These are phyloP conservation scores for Silene vulgaris DNA, from an alignment of 179 eudicot genomes.

Conservation along the genomic window DNA sequence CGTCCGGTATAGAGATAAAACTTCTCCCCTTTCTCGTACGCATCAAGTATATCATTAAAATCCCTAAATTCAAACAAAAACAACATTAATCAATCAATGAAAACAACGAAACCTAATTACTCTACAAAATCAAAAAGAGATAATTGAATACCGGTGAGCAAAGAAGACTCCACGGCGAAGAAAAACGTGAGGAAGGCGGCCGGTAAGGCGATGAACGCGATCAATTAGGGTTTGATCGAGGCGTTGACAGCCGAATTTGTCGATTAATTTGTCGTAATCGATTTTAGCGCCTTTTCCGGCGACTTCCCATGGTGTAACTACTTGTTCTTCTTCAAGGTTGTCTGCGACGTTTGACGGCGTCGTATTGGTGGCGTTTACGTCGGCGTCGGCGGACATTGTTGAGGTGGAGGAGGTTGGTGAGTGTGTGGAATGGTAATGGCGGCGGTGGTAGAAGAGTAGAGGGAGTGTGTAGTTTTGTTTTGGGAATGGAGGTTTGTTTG, in stretches of 20 bases:
- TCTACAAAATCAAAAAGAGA: neutral
- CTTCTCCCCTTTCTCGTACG: slow-evolving; percentile 76
- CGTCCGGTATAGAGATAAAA: slow-evolving; percentile 87
- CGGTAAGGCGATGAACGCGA: slow-evolving; percentile 57
- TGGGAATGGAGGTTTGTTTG: neutral
- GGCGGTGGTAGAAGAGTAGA: slow-evolving; percentile 1
- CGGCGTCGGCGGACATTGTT: neutral
- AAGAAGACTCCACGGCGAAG: slow-evolving; percentile 91
- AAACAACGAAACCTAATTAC: slow-evolving; percentile 2
- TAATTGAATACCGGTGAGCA: slow-evolving; percentile 54
- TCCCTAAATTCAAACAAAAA: slow-evolving; percentile 35
- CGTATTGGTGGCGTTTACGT: neutral
- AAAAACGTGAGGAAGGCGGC: slow-evolving; percentile 64
- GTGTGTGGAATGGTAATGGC: neutral
- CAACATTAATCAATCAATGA: neutral
- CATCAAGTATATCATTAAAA: slow-evolving; percentile 66
- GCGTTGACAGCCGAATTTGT: slow-evolving; percentile 70
- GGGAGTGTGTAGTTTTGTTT: neutral
- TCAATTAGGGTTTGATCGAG: slow-evolving; percentile 50
- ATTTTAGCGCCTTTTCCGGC: slow-evolving; percentile 70
- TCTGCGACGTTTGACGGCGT: neutral
- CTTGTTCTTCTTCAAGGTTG: slow-evolving; percentile 35
- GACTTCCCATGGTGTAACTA: slow-evolving; percentile 83
- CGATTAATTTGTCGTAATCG: slow-evolving; percentile 81
- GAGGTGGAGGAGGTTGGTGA: neutral